phyloP scores from a whole-genome alignment of 2,329 filamentous ascomycete species.

The Colletotrichum tamarilloi region DNA sequence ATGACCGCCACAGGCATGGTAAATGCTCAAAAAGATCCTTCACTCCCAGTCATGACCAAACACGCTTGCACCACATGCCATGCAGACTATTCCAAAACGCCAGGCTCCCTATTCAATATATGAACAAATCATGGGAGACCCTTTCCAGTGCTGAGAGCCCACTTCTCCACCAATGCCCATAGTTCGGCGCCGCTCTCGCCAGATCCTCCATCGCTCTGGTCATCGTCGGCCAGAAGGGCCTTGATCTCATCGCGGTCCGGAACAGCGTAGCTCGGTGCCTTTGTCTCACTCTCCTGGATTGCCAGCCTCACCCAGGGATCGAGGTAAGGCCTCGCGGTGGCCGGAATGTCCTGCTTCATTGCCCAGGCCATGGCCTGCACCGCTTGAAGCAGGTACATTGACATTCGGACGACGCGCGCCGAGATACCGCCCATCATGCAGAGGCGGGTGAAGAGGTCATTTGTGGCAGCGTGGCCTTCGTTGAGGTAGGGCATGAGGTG shows the following conservation, averaged over 20 bases:
- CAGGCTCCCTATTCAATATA: background rate
- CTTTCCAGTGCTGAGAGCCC: constrained; percentile 7
- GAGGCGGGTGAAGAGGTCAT: constrained; percentile 23
- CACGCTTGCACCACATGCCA: background rate
- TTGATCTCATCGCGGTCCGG: constrained; percentile 27
- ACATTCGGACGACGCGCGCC: constrained; percentile 32
- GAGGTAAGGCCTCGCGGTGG: constrained; percentile 17
- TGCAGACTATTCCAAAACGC: background rate
- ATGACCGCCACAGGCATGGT: background rate
- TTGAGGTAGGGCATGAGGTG: constrained; percentile 31
- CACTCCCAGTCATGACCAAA: background rate
- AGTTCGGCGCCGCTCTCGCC: constrained; percentile 25
- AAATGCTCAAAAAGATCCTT: background rate
- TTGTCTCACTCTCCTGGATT: constrained; percentile 25
- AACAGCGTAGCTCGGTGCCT: constrained; percentile 24
- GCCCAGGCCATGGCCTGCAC: constrained; percentile 33
- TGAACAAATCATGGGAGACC: background rate
- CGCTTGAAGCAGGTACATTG: constrained; percentile 29
- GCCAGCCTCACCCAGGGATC: constrained; percentile 31
- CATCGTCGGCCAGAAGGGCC: constrained; percentile 14
- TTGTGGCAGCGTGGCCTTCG: constrained; percentile 18
- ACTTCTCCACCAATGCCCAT: constrained; percentile 31
- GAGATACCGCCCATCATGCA: constrained; percentile 31
- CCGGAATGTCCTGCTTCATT: constrained; percentile 26
- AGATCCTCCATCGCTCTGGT: background rate